These are phyloP conservation scores for Alternaria angustiovoidea DNA, from an alignment of 2,329 filamentous ascomycete species.

Conservation along the genomic window DNA sequence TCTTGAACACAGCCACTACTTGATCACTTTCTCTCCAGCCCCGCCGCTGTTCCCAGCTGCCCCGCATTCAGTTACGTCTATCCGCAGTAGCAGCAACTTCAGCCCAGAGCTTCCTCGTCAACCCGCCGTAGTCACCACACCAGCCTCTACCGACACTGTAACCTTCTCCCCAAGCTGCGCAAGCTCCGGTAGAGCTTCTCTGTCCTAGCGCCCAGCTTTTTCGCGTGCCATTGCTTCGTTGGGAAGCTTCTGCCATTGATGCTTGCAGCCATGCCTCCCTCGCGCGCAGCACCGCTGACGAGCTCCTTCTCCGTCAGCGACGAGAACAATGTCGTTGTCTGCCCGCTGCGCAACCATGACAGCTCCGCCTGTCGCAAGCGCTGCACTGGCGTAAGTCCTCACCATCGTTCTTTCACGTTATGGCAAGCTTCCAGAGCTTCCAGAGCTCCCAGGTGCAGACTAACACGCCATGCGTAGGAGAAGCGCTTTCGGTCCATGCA, in stretches of 20 bases:
- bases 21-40: constrained; percentile 12
- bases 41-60: constrained; percentile 17
- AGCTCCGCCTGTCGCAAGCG: constrained; percentile 96
- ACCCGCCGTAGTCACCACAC: constrained; percentile 10
- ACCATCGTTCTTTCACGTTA: constrained; percentile 11
- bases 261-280: constrained; percentile 77
- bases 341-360: constrained; percentile 94
- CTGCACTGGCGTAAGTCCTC: constrained; percentile 90
- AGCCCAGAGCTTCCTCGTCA: constrained; percentile 11
- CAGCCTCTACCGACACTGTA: constrained; percentile 5
- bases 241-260: constrained; percentile 42
- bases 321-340: constrained; percentile 94
- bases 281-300: constrained; percentile 79
- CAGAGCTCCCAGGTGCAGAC: constrained; percentile 13
- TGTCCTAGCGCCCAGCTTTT: constrained; percentile 3
- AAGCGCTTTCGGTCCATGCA: constrained; percentile 99
- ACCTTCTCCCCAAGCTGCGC: constrained; percentile 8
- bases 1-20: constrained; percentile 10
- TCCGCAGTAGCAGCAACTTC: constrained; percentile 19
- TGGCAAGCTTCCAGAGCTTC: constrained; percentile 11
- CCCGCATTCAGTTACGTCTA: constrained; percentile 19
- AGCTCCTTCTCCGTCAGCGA: constrained; percentile 92
- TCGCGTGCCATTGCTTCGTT: constrained; percentile 13
- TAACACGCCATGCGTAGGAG: constrained; percentile 67
- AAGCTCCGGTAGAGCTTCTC: constrained; percentile 11